A percentile compares a stretch with the other conserved stretches of the same genome.
These are phyloP conservation scores for Capronia epimyces DNA, from an alignment of 2,329 filamentous ascomycete species.

Conservation along the genomic window DNA sequence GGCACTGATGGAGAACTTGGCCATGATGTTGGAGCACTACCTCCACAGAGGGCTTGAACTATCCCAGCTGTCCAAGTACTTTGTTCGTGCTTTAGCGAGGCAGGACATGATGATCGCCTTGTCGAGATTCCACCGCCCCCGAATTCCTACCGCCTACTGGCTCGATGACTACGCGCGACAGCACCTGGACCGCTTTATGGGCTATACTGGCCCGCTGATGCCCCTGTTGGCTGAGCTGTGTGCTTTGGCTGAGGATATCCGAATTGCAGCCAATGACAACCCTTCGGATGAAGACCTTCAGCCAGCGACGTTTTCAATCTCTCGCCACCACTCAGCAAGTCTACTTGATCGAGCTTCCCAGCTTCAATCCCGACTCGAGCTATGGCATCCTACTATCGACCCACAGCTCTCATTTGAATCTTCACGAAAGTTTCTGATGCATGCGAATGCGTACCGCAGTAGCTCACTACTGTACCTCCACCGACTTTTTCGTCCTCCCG, in stretches of 20 bases:
- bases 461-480: slow-evolving; percentile 31
- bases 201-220: slow-evolving; percentile 33
- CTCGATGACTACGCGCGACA: slow-evolving; percentile 26
- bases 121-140: slow-evolving; percentile 25
- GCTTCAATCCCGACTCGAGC: slow-evolving; percentile 2
- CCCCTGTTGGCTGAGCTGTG: slow-evolving; percentile 32
- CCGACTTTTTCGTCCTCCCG: slow-evolving; percentile 29
- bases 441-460: slow-evolving; percentile 30
- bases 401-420: slow-evolving; percentile 27
- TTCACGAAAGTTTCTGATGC: slow-evolving; percentile 31
- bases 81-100: slow-evolving; percentile 32
- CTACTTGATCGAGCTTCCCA: slow-evolving; percentile 5
- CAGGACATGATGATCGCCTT: slow-evolving; percentile 34
- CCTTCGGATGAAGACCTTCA: background rate
- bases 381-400: slow-evolving; percentile 29
- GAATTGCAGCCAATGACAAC: background rate
- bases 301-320: background rate
- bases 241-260: slow-evolving; percentile 31
- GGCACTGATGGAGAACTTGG: slow-evolving; percentile 13
- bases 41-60: slow-evolving; percentile 26
- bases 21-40: slow-evolving; percentile 28
- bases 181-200: slow-evolving; percentile 33
- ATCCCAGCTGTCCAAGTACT: slow-evolving; percentile 32
- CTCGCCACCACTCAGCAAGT: background rate
- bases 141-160: slow-evolving; percentile 30